phyloP scores from a whole-genome alignment of 352 stramenopile species.

The Globisporangium acanthophoron region DNA sequence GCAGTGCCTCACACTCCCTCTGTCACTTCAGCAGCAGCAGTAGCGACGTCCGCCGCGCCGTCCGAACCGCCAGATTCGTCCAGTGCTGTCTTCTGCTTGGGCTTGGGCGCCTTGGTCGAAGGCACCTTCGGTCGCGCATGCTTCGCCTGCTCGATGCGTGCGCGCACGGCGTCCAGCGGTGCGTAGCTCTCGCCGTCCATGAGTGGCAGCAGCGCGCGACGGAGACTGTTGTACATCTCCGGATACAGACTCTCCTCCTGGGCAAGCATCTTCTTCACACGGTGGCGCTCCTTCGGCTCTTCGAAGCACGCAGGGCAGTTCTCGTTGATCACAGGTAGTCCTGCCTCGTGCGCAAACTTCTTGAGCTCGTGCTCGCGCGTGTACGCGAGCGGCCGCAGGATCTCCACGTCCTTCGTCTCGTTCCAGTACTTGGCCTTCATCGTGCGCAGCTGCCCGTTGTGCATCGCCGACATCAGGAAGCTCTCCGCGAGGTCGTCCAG shows the following conservation, averaged over 20 bases:
- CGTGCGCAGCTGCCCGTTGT: conserved; percentile 97
- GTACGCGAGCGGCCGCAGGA: conserved; percentile 96
- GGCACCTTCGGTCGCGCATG: conserved; percentile 31
- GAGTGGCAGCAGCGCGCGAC: conserved; percentile 60
- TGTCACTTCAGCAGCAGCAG: too few relatives aligned
- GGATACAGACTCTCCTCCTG: conserved; percentile 93
- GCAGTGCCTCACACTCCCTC: too few relatives aligned
- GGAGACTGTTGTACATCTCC: conserved; percentile 75
- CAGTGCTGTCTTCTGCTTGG: background rate
- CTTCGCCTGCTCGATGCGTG: conserved; percentile 45
- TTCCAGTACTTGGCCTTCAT: conserved; percentile 99
- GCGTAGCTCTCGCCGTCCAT: conserved; percentile 78
- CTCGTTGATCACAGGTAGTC: conserved; percentile 97
- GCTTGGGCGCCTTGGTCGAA: conserved; percentile 22
- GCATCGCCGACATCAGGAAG: conserved; percentile 98
- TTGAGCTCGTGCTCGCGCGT: conserved; percentile 93
- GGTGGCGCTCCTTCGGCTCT: conserved; percentile 94
- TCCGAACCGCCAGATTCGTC: background rate
- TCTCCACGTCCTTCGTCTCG: conserved; percentile 90
- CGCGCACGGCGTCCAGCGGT: conserved; percentile 44
- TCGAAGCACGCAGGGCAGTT: conserved; percentile 99
- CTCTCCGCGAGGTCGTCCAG: conserved; percentile 97
- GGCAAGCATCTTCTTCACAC: conserved; percentile 97
- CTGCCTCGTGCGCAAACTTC: conserved; percentile 70
- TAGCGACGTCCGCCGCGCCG: background rate